These are phyloP conservation scores for Candida loeiensis DNA, from an alignment of 805 yeast species.

Conservation along the genomic window DNA sequence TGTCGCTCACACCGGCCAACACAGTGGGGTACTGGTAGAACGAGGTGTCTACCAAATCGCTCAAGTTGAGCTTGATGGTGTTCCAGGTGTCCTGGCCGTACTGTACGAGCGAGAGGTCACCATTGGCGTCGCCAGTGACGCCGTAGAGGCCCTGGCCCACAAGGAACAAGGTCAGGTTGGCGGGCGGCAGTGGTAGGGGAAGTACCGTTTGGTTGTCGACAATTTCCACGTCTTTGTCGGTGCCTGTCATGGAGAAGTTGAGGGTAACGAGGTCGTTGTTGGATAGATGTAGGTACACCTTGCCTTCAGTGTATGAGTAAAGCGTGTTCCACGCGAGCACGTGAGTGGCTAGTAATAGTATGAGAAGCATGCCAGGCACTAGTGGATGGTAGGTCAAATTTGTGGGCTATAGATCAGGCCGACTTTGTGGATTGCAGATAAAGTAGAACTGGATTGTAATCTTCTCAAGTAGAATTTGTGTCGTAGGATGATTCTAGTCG, in stretches of 20 bases:
- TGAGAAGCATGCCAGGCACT: neutral
- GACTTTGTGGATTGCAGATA: no score
- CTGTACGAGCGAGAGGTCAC: constrained; percentile 21
- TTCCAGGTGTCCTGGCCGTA: constrained; percentile 22
- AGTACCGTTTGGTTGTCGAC: constrained; percentile 21
- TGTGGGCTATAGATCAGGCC: no score
- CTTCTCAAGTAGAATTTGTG: no score
- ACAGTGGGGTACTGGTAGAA: constrained; percentile 38
- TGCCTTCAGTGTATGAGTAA: constrained; percentile 32
- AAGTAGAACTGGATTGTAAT: no score
- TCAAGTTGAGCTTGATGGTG: constrained; percentile 16
- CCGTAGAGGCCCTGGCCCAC: constrained; percentile 29
- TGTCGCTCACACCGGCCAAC: constrained; percentile 35
- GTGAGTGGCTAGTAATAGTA: neutral
- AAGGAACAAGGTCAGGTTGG: constrained; percentile 29
- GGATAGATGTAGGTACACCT: constrained; percentile 31
- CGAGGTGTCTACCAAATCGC: constrained; percentile 24
- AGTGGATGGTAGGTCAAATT: no score
- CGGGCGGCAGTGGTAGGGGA: constrained; percentile 30
- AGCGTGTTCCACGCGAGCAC: constrained; percentile 29
- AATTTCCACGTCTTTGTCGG: constrained; percentile 15
- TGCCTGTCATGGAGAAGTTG: constrained; percentile 35
- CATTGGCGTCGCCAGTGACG: constrained; percentile 16
- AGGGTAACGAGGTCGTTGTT: constrained; percentile 36
- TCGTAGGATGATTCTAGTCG: no score